These are phyloP conservation scores for Yarrowia keelungensis DNA, from an alignment of 805 yeast genomes.

Conservation along the genomic window DNA sequence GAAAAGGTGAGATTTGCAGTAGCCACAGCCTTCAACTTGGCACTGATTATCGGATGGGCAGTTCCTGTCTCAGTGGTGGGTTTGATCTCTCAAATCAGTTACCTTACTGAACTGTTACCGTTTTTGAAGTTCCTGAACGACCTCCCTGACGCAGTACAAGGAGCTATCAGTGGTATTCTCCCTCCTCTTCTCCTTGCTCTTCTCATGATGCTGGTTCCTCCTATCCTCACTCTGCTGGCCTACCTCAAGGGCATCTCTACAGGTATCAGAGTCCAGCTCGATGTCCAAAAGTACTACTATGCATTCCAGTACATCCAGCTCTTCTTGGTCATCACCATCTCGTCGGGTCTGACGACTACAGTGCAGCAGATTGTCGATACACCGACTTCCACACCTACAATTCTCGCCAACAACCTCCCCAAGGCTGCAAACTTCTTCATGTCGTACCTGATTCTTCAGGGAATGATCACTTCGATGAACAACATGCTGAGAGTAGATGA, in stretches of 20 bases:
- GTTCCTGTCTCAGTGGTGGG: constrained; percentile 85
- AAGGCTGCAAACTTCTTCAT: constrained; percentile 86
- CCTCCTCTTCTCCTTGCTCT: constrained; percentile 72
- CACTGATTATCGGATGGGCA: constrained; percentile 72
- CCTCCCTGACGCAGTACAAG: constrained; percentile 61
- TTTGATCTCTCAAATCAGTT: constrained; percentile 74
- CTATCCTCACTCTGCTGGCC: constrained; percentile 62
- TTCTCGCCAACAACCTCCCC: constrained; percentile 80
- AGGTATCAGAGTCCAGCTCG: constrained; percentile 68
- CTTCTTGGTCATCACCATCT: constrained; percentile 82
- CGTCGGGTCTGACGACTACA: constrained; percentile 75
- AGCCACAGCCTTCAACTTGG: constrained; percentile 57
- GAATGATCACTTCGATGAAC: constrained; percentile 76
- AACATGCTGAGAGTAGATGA: constrained; percentile 67
- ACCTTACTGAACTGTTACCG: constrained; percentile 67
- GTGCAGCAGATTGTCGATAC: constrained; percentile 66
- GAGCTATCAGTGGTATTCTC: constrained; percentile 64
- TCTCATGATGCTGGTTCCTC: constrained; percentile 68
- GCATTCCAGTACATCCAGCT: constrained; percentile 80
- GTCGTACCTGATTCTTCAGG: constrained; percentile 75
- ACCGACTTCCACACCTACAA: constrained; percentile 74
- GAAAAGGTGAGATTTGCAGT: constrained; percentile 53
- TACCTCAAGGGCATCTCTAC: constrained; percentile 65
- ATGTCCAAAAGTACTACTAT: constrained; percentile 79
- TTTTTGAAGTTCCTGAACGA: constrained; percentile 61